Evolutionary conservation across 495 filamentous ascomycete genomes (phyloP), one percentile per base, ranked within the genome.

Genomic region (Bryoglossum gracile): DNA sequence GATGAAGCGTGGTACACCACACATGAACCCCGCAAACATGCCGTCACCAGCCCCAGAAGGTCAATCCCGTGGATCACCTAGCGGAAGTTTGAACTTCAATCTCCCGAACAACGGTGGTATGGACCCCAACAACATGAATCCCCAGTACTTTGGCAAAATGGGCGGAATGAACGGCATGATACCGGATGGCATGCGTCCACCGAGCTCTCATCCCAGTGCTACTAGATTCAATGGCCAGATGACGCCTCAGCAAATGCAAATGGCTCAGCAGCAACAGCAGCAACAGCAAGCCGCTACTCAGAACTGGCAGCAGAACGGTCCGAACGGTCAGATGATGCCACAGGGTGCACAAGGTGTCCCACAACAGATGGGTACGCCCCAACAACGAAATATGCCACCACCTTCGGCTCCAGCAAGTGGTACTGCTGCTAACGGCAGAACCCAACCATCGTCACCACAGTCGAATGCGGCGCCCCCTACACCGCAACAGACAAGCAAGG

Each of bases 1-100:
- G 65, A 89, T 90, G 75, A 92, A 89, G 70, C 80, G 89, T 38
- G 81, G 82, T 44, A 89, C 87, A 14, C 88, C 89, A n/a, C 90
- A 94, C 67, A 86, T 95, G 74, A 77, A 76, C 57, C 80, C 83
- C 45, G 73, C 74, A 36, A 83, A 81, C 49, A 89, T 89, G 37
- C 81, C 80, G 19, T 95, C 90, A 22, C 90, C 92, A 8, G 76
- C 90, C 55, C 84, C 87, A 2, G 87, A 84, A 50, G 86, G 85
- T 14, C 86, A 87, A 62, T 79, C 78, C 19, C 82, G 90, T 48
- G 82, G 81, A 51, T 97, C 92, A 3, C 92, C 92, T 9, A 84
- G 83, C 47, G 44, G 82, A 45, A 43, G 46, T 14, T 54, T 57
- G 54, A 75, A 85, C 25, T 87, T 87, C 73, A 83, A 78, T 60